These are phyloP conservation scores for Lactarius vividus DNA, from an alignment of 768 basidiomycete genomes.

Conservation along the genomic window DNA sequence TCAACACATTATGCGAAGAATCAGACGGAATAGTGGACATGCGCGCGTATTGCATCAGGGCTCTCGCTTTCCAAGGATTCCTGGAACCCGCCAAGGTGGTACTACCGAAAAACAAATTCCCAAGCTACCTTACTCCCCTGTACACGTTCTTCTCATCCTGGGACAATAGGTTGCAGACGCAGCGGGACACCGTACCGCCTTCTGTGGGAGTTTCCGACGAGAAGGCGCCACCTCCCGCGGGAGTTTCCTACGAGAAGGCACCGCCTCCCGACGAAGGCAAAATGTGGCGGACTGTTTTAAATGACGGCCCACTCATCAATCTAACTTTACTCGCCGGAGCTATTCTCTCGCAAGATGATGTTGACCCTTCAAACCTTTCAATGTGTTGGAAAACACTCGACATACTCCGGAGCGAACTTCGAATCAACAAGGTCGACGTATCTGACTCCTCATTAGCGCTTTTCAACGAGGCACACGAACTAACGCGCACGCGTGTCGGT, in stretches of 20 bases:
- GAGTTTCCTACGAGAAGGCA: too few species aligned
- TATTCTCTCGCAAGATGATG: background rate
- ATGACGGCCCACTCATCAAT: constrained; percentile 14
- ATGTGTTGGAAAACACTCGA: constrained; percentile 18
- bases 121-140: background rate
- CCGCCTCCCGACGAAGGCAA: background rate
- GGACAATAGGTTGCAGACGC: background rate
- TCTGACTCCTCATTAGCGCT: background rate
- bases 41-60: constrained; percentile 10
- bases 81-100: background rate
- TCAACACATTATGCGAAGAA: background rate
- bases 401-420: constrained; percentile 7
- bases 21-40: background rate
- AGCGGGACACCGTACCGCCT: background rate
- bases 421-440: background rate
- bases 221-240: too few species aligned
- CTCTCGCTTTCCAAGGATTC: constrained; percentile 8
- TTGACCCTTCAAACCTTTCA: background rate
- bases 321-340: background rate
- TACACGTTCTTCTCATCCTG: background rate
- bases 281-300: background rate
- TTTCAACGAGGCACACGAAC: background rate
- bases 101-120: background rate
- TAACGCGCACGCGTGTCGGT: background rate
- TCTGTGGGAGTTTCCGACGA: background rate